phyloP scores from a whole-genome alignment of 1,284 basidiomycete genomes.

The Anthracocystis setariae region DNA sequence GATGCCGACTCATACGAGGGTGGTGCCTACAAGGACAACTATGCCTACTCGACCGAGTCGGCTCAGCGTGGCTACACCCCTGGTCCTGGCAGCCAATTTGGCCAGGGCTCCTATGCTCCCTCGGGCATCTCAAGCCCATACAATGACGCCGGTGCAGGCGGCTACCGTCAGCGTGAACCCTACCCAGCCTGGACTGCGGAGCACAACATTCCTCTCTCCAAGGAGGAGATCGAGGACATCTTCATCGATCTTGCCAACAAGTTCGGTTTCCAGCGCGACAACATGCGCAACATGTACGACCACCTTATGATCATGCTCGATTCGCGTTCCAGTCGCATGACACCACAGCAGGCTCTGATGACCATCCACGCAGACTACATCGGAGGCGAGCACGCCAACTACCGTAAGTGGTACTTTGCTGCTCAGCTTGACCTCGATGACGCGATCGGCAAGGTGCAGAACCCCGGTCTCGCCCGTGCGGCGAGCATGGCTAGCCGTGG shows the following conservation, averaged over 20 bases:
- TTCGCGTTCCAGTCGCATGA: constrained; percentile 77
- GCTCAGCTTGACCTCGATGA: constrained; percentile 98
- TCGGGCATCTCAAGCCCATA: constrained; percentile 61
- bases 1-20: constrained; percentile 62
- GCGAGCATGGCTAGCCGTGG: constrained; percentile 76
- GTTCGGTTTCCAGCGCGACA: constrained; percentile 94
- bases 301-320: constrained; percentile 98
- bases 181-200: constrained; percentile 94
- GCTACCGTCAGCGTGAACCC: constrained; percentile 72
- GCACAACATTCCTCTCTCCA: constrained; percentile 91
- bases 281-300: constrained; percentile 80
- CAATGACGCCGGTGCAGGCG: constrained; percentile 46
- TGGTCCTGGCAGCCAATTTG: constrained; percentile 53
- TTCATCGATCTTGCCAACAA: constrained; percentile 98
- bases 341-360: constrained; percentile 87
- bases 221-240: constrained; percentile 99
- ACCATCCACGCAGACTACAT: constrained; percentile 99
- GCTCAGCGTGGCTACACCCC: constrained; percentile 46
- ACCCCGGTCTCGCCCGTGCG: constrained; percentile 86
- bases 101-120: constrained; percentile 53
- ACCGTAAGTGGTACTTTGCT: constrained; percentile 90
- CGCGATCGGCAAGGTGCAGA: constrained; percentile 90
- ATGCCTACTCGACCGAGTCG: constrained; percentile 54
- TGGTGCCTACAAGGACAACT: constrained; percentile 52
- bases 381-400: constrained; percentile 76